Conservation (phyloP, 768 basidiomycete species). For the Boletus tylopilopsis region DNA sequence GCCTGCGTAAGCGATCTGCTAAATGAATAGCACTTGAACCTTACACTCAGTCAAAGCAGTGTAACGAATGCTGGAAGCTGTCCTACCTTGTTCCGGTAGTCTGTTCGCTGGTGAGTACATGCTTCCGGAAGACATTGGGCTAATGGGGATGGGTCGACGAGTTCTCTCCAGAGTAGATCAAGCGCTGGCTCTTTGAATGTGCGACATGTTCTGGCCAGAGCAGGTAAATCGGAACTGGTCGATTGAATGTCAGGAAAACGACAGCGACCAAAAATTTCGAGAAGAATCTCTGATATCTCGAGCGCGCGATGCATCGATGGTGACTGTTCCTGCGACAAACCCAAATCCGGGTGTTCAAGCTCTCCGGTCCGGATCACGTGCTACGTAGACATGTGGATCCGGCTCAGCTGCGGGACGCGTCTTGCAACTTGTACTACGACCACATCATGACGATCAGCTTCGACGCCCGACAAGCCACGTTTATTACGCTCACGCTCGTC, state of each 20-base stretch:
- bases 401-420: too few species aligned
- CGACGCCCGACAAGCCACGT: constrained; percentile 29
- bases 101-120: too few species aligned
- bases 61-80: too few species aligned
- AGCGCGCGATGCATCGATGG: not conserved
- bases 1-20: not conserved
- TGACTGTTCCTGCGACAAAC: too few species aligned
- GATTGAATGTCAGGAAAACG: not conserved
- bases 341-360: too few species aligned
- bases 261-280: not conserved
- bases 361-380: too few species aligned
- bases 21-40: not conserved
- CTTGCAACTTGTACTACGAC: not conserved
- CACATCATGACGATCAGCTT: constrained; percentile 19
- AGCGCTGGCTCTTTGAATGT: not conserved
- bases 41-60: too few species aligned
- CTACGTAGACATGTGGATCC: too few species aligned
- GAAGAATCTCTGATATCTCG: not conserved
- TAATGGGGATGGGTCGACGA: not conserved
- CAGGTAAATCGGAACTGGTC: not conserved
- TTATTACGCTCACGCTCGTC: constrained; percentile 42
- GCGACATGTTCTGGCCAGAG: not conserved
- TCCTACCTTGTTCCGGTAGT: not conserved
- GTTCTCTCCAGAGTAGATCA: not conserved
- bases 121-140: not conserved